These are phyloP conservation scores for Eimeria falciformis DNA, from an alignment of 169 alveolate species.

Conservation along the genomic window DNA sequence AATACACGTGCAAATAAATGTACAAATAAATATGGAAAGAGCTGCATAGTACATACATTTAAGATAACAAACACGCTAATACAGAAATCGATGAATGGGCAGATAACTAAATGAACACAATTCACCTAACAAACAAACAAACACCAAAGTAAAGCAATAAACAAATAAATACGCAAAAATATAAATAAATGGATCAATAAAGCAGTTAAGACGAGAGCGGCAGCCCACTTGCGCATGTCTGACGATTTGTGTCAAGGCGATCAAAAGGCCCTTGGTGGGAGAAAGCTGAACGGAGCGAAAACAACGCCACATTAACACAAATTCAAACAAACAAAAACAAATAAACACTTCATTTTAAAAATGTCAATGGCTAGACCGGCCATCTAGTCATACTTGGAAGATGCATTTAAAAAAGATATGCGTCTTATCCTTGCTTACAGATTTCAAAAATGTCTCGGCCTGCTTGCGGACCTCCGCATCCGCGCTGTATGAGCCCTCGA, in stretches of 20 bases:
- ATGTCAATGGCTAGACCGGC: background rate
- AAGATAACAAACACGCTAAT: background rate
- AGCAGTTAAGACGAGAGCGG: background rate
- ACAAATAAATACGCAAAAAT: background rate
- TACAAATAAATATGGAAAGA: background rate
- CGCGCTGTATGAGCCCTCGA: slow-evolving; percentile 44
- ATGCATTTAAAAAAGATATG: background rate
- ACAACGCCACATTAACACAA: background rate
- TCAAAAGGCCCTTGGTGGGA: slow-evolving; percentile 40
- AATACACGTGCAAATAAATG: background rate
- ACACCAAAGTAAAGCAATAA: background rate
- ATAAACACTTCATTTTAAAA: background rate
- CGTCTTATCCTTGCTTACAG: slow-evolving; percentile 9
- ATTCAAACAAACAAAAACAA: background rate
- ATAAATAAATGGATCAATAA: background rate
- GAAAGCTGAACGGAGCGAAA: slow-evolving; percentile 24
- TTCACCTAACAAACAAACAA: too few relatives aligned
- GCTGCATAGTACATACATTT: background rate
- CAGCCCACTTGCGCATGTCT: slow-evolving; percentile 61
- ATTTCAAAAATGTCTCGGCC: slow-evolving; percentile 32
- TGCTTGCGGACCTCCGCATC: slow-evolving; percentile 26
- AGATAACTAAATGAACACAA: too few relatives aligned
- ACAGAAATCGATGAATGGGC: background rate
- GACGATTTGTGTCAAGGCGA: slow-evolving; percentile 32
- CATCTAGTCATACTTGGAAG: too few relatives aligned